Base-by-base conservation (phyloP, 345 rosid genomes). In the Isatis tinctoria region DNA sequence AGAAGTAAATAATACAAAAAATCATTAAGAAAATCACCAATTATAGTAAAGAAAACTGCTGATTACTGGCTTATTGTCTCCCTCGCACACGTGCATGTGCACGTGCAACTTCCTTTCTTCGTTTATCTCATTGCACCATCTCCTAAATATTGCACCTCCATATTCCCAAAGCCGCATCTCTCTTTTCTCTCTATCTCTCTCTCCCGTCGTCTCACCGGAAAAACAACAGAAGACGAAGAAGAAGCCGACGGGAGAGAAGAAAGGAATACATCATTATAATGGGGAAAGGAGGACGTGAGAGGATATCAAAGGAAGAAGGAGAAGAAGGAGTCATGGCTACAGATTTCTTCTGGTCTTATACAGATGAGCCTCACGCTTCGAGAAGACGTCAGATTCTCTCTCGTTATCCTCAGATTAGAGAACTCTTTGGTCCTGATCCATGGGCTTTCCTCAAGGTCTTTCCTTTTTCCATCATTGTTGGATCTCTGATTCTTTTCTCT, bases 271-370 rank as follows among this genome's bases (percentile, higher is more conserved):
- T n/a, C 17, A 67, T 14, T 12, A 60, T 9, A 57, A 71, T 71
- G 80, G 74, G 57, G 27, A 75, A 83, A 69, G 79, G 77, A 82
- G 72, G 47, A 37, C 58, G 59, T 36, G 79, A 58, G 77, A 61
- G 6, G 32, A 69, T 24, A 41, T 75, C 69, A 44, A 74, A 60
- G 30, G 67, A 78, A 6, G 75, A 75, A 27, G 84, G 78, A 70
- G 91, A 2, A 73, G 70, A 28, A 73, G 76, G 65, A 41, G 89
- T 83, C 17, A 82, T 88, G 98, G 96, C 92, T 3, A 74, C 82
- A 1, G 96, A 90, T 65, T 90, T 93, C 83, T 93, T 90, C 78
- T 90, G 97, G 98, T 93, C 97, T 14, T 93, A 89, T 36, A 90
- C 91, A 0, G 98, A 90, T 63, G 98, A 93, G 79, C 98, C 97